phyloP scores from a whole-genome alignment of 2,329 filamentous ascomycete genomes.

The Trichoderma afroharzianum region DNA sequence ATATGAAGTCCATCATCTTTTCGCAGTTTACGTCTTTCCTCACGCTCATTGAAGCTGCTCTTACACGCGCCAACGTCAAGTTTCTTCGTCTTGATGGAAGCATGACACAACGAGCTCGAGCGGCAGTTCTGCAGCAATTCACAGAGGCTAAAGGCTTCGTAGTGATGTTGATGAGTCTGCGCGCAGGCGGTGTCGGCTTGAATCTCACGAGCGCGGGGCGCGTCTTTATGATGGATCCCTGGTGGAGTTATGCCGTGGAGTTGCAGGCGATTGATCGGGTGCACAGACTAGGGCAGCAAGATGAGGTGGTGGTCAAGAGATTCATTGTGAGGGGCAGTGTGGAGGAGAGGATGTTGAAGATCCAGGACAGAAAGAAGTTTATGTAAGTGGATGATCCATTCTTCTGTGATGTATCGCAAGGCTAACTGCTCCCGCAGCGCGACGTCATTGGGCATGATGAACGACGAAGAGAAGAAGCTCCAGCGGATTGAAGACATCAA shows the following conservation, averaged over 20 bases:
- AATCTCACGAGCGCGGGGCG: slow-evolving; percentile 85
- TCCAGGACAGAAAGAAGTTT: slow-evolving; percentile 95
- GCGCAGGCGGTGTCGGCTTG: slow-evolving; percentile 88
- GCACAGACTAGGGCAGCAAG: slow-evolving; percentile 91
- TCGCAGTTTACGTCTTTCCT: slow-evolving; percentile 97
- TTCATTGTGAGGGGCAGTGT: slow-evolving; percentile 91
- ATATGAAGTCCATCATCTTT: slow-evolving; percentile 87
- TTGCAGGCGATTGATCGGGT: slow-evolving; percentile 97
- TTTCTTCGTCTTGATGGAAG: slow-evolving; percentile 88
- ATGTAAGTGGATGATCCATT: slow-evolving; percentile 59
- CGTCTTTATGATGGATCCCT: slow-evolving; percentile 99
- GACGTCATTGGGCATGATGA: slow-evolving; percentile 92
- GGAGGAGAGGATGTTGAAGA: slow-evolving; percentile 87
- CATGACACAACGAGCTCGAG: slow-evolving; percentile 81
- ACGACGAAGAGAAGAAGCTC: slow-evolving; percentile 85
- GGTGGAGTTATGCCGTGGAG: slow-evolving; percentile 98
- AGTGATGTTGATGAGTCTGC: slow-evolving; percentile 77
- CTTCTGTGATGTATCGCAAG: not conserved
- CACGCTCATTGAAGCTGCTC: slow-evolving; percentile 80
- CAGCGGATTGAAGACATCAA: slow-evolving; percentile 92
- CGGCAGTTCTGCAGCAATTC: slow-evolving; percentile 74
- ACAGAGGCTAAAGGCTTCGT: slow-evolving; percentile 55
- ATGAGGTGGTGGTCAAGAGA: slow-evolving; percentile 78
- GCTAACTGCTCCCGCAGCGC: slow-evolving; percentile 54
- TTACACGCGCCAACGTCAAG: slow-evolving; percentile 66